Conservation (phyloP, 768 basidiomycete species). For the Trametopsis cervina region DNA sequence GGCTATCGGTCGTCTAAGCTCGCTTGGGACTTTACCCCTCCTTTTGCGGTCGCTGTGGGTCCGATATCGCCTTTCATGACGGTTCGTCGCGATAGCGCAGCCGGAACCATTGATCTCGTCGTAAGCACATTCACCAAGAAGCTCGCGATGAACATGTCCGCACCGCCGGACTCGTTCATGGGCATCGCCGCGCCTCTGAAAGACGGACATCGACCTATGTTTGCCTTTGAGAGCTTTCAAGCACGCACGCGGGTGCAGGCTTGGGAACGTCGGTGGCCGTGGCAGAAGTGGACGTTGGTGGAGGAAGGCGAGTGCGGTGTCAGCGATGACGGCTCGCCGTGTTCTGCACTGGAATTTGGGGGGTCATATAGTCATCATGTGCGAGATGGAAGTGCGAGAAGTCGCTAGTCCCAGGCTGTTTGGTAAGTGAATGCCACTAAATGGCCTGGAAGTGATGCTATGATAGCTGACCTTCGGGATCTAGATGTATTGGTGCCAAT, state of each 20-base stretch:
- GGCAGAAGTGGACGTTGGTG: conserved; percentile 16
- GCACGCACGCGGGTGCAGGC: conserved; percentile 11
- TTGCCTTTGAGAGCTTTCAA: conserved; percentile 21
- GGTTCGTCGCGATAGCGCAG: conserved; percentile 13
- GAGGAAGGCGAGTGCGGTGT: conserved; percentile 15
- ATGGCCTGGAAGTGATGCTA: no score
- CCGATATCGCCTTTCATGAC: conserved; percentile 15
- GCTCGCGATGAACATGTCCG: conserved; percentile 14
- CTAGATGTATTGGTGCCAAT: no score
- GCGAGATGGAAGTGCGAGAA: background rate
- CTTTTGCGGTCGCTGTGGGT: conserved; percentile 14
- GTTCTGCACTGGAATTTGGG: conserved; percentile 16
- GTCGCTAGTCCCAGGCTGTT: no score
- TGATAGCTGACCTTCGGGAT: no score
- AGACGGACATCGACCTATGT: conserved; percentile 18
- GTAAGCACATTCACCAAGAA: conserved; percentile 13
- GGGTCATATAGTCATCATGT: conserved; percentile 6
- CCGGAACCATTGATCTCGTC: conserved; percentile 11
- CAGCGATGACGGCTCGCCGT: conserved; percentile 8
- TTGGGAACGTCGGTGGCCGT: conserved; percentile 15
- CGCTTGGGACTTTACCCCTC: conserved; percentile 23
- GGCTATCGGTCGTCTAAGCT: conserved; percentile 18
- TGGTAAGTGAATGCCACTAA: no score
- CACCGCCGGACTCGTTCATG: conserved; percentile 16
- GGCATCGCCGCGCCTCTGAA: conserved; percentile 16